These are phyloP conservation scores for Phylloporus arenicola DNA, from an alignment of 768 basidiomycete genomes.

Conservation along the genomic window DNA sequence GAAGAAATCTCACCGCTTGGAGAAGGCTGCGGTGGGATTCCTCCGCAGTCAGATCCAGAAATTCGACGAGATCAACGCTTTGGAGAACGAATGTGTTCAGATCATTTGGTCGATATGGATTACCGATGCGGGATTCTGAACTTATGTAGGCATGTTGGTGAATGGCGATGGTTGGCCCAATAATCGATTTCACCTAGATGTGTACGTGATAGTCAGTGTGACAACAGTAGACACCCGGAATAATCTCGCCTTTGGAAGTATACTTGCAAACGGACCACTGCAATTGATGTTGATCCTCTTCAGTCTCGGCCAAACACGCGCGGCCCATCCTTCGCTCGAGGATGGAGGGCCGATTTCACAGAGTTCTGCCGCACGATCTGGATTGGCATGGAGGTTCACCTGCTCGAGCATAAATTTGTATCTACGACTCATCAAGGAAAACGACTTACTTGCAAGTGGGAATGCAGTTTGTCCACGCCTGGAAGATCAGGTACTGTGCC, in stretches of 20 bases:
- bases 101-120: neutral
- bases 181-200: conserved; percentile 1
- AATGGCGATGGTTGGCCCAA: conserved; percentile 5
- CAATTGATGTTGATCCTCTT: neutral
- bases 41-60: neutral
- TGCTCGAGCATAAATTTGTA: neutral
- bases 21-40: conserved; percentile 1
- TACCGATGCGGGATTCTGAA: neutral
- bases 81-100: neutral
- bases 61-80: conserved; percentile 2
- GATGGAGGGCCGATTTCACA: conserved; percentile 5
- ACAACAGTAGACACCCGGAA: neutral
- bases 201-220: neutral
- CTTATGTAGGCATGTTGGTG: neutral
- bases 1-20: conserved; percentile 1
- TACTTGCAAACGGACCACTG: conserved; percentile 4
- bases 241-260: neutral
- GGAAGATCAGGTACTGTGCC: conserved; percentile 8
- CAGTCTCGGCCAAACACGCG: conserved; percentile 5
- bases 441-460: conserved; percentile 2
- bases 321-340: conserved; percentile 4
- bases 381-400: neutral
- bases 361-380: conserved; percentile 6
- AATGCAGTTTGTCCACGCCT: conserved; percentile 3
- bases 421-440: neutral